Evolutionary conservation across 805 yeast species (phyloP), one percentile per base, ranked within the genome.

Genomic region (Metschnikowia vanudenii): DNA sequence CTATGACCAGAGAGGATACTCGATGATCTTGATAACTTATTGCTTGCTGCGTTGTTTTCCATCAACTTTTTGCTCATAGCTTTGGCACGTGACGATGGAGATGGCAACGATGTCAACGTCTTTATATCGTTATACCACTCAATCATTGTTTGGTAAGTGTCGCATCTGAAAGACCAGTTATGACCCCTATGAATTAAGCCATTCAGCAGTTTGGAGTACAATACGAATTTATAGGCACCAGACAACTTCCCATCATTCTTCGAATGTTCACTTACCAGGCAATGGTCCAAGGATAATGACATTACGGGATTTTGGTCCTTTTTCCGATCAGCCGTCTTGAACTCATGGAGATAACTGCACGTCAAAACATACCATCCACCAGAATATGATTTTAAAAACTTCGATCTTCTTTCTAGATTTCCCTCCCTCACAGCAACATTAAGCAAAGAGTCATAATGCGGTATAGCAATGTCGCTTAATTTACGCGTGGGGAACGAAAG

Each of bases 111-210:
- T 2, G 94, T 85, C 55, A 90, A 72, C 39, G 72, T 73, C 61
- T 83, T 82, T 54, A 92, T 74, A 60, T 87, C 96, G 54, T 79
- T 79, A 65, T 79, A 88, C 99, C 99, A 92, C 33, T 74, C 76
- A 63, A 84, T 80, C 92, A 90, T 88, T 28, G 77, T 65, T 35
- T 83, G 85, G 57, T 85, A 86, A 40, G 85, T 79, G 59, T 87
- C 94, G n/a, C 95, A 84, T 54, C 96, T 78, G 71, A 92, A 91
- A n/a, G 91, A 94, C 88, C 94, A 89, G 58, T 89, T 90, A 68
- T 91, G 97, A 36, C 89, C 88, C 59, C 88, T 76, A 51, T 82
- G 84, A 52, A 88, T 75, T 49, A 85, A 69, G 12, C 94, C 94
- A 50, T 82, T 80, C 52, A 84, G 82, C 62, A 63, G 71, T 58